These are phyloP conservation scores for Penicillium sp. DNA, from an alignment of 2,329 filamentous ascomycete genomes.

Conservation along the genomic window DNA sequence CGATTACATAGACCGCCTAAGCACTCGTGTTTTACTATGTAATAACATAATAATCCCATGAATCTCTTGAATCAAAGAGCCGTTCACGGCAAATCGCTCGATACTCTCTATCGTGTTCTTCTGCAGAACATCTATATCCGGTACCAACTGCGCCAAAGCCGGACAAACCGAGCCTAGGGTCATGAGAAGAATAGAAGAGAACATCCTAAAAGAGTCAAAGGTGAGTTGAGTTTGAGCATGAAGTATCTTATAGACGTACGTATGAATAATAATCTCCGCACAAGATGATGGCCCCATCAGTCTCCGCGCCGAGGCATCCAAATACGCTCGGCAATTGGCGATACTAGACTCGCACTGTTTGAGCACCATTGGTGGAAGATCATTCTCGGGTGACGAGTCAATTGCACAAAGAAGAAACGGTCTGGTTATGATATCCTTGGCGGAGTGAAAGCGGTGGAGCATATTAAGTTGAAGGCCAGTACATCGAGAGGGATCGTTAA, in stretches of 20 bases:
- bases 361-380: slow-evolving; percentile 4
- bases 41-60: slow-evolving; percentile 5
- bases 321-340: slow-evolving; percentile 2
- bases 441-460: slow-evolving; percentile 7
- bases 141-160: slow-evolving; percentile 1
- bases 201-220: background rate
- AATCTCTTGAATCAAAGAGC: slow-evolving; percentile 4
- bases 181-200: slow-evolving; percentile 7
- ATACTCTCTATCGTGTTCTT: slow-evolving; percentile 1
- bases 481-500: slow-evolving; percentile 1
- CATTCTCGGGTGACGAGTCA: background rate
- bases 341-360: slow-evolving; percentile 6
- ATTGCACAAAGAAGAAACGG: slow-evolving; percentile 8
- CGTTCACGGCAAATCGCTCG: background rate
- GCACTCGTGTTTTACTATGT: slow-evolving; percentile 4
- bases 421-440: slow-evolving; percentile 7
- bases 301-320: slow-evolving; percentile 1
- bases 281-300: background rate
- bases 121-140: slow-evolving; percentile 3
- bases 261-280: slow-evolving; percentile 7
- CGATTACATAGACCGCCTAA: slow-evolving; percentile 1
- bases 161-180: slow-evolving; percentile 3
- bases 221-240: background rate
- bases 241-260: background rate
- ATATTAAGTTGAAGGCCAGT: slow-evolving; percentile 7